Evolutionary conservation across 2,329 filamentous ascomycete genomes (phyloP).

Genomic region (Chaetomium olivaceum): DNA sequence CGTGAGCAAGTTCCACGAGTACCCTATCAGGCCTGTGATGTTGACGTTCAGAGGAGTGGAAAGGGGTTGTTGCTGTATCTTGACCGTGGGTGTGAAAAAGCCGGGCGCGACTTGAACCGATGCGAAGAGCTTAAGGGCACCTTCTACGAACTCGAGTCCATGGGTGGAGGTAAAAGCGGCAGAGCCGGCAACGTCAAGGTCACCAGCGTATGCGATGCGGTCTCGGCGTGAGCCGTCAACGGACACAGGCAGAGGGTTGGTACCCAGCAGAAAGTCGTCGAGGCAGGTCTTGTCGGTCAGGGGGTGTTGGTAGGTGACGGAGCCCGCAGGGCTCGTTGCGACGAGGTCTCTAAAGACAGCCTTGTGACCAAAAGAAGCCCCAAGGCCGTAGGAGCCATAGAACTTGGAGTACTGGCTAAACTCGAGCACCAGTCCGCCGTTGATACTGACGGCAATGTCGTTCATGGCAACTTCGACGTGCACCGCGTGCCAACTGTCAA

Average conservation of each 20-base stretch:
- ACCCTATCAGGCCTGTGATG: constrained; percentile 1
- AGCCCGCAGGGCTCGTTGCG: not conserved
- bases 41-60: not conserved
- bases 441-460: not conserved
- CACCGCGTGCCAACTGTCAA: constrained; percentile 1
- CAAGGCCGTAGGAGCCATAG: constrained; percentile 3
- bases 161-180: not conserved
- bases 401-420: constrained; percentile 6
- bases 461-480: not conserved
- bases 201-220: constrained; percentile 4
- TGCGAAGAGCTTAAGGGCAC: not conserved
- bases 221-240: constrained; percentile 5
- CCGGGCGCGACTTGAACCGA: constrained; percentile 1
- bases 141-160: not conserved
- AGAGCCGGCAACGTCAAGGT: constrained; percentile 5
- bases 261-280: constrained; percentile 1
- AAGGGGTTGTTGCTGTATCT: not conserved
- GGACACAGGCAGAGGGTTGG: constrained; percentile 3
- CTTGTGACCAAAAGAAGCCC: constrained; percentile 7
- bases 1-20: constrained; percentile 7
- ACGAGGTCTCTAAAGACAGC: constrained; percentile 1
- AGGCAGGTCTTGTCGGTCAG: constrained; percentile 4
- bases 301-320: not conserved
- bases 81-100: not conserved
- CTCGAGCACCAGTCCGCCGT: not conserved